Conservation (phyloP, 768 basidiomycete species). For the Auriscalpium orientale region DNA sequence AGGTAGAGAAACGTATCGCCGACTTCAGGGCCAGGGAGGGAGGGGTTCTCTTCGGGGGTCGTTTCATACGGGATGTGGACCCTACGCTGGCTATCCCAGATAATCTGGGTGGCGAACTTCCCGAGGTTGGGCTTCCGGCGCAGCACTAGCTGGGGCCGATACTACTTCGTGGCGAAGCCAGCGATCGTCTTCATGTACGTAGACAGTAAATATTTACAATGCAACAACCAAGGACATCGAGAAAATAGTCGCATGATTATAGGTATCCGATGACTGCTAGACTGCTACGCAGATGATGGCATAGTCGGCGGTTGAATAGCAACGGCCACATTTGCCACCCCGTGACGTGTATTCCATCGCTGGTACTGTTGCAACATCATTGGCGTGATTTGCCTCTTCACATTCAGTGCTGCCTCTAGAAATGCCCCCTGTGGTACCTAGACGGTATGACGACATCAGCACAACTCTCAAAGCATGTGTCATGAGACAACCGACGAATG, state of each 20-base stretch:
- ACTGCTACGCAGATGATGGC: too few species aligned
- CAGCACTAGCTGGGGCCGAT: neutral
- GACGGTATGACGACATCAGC: neutral
- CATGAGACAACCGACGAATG: conserved; percentile 44
- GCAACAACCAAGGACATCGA: too few species aligned
- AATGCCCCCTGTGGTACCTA: conserved; percentile 75
- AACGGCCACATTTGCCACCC: too few species aligned
- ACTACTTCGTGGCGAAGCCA: too few species aligned
- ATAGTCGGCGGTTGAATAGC: too few species aligned
- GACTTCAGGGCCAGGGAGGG: conserved; percentile 71
- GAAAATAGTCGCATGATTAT: too few species aligned
- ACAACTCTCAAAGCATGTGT: neutral
- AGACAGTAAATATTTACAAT: too few species aligned
- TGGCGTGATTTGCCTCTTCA: conserved; percentile 78
- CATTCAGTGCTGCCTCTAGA: conserved; percentile 55
- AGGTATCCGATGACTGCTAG: too few species aligned
- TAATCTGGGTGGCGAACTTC: conserved; percentile 52
- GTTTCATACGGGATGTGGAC: conserved; percentile 59
- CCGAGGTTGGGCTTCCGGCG: conserved; percentile 27
- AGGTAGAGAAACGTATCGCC: conserved; percentile 84
- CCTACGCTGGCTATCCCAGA: conserved; percentile 67
- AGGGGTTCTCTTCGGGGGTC: conserved; percentile 83
- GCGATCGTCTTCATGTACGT: too few species aligned
- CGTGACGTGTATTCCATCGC: conserved; percentile 40
- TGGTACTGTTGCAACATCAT: conserved; percentile 63